phyloP scores from a whole-genome alignment of 2,329 filamentous ascomycete genomes.

The Pezicula neosporulosa region DNA sequence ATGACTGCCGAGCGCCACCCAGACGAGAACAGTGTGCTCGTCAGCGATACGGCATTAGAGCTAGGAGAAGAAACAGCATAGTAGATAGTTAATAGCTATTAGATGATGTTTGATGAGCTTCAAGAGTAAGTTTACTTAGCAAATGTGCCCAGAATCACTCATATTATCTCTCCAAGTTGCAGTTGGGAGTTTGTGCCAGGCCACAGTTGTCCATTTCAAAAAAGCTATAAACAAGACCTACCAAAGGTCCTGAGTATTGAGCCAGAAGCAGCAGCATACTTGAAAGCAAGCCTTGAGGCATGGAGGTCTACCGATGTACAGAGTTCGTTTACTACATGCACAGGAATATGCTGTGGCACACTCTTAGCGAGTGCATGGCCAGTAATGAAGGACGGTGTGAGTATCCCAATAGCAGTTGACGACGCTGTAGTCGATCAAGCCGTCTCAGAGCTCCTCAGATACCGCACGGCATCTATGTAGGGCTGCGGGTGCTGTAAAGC shows the following conservation, averaged over 20 bases:
- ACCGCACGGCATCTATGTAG: too few species aligned
- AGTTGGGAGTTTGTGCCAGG: conserved; percentile 68
- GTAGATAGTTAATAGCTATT: conserved; percentile 77
- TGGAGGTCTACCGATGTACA: conserved; percentile 31
- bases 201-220: conserved; percentile 64
- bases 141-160: conserved; percentile 35
- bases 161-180: conserved; percentile 60
- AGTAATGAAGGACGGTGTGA: too few species aligned
- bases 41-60: conserved; percentile 63
- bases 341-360: too few species aligned
- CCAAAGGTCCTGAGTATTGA: conserved; percentile 61
- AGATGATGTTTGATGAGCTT: conserved; percentile 65
- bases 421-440: too few species aligned
- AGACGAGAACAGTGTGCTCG: conserved; percentile 43
- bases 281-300: conserved; percentile 39
- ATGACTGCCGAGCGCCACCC: neutral
- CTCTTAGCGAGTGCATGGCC: too few species aligned
- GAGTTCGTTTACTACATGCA: too few species aligned
- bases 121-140: conserved; percentile 45
- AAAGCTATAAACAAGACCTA: conserved; percentile 15
- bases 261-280: conserved; percentile 58
- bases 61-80: conserved; percentile 61
- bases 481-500: conserved; percentile 39
- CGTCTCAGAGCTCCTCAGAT: too few species aligned
- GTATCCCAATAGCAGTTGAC: too few species aligned